Conservation (phyloP, 2,329 filamentous ascomycete genomes). For the Calonectria pseudoturangicola region DNA sequence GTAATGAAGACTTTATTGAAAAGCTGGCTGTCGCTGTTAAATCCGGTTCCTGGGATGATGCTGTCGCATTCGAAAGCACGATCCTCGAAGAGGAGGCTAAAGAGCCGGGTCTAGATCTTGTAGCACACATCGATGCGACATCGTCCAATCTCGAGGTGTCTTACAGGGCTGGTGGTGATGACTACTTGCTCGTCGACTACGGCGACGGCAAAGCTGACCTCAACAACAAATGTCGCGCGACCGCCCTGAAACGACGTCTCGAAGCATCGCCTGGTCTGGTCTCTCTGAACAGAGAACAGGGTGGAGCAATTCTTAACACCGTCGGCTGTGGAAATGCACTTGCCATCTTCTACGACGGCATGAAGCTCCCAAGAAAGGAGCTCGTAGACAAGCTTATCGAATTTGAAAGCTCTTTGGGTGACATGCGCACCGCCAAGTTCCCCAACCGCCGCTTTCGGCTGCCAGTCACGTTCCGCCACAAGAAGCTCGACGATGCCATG, state of each 20-base stretch:
- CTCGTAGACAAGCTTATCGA: conserved; percentile 38
- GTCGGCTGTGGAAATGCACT: conserved; percentile 38
- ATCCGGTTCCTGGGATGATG: conserved; percentile 27
- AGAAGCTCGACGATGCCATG: conserved; percentile 58
- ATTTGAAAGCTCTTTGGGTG: conserved; percentile 42
- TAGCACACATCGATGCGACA: conserved; percentile 26
- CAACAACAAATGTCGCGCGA: conserved; percentile 64
- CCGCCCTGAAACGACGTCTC: conserved; percentile 38
- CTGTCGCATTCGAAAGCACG: conserved; percentile 27
- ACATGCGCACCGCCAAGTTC: conserved; percentile 43
- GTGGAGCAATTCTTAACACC: conserved; percentile 34
- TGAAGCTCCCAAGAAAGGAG: conserved; percentile 23
- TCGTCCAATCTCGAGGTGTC: conserved; percentile 60
- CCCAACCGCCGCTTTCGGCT: conserved; percentile 53
- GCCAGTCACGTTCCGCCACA: conserved; percentile 57
- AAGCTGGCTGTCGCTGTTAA: conserved; percentile 8
- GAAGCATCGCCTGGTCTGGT: conserved; percentile 37
- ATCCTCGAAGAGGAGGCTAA: conserved; percentile 25
- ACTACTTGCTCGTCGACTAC: conserved; percentile 75
- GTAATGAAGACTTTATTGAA: conserved; percentile 36
- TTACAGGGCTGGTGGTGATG: conserved; percentile 66
- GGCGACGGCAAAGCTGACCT: conserved; percentile 73
- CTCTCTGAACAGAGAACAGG: conserved; percentile 28
- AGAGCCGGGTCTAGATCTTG: conserved; percentile 31
- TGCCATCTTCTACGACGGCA: conserved; percentile 37